These are phyloP conservation scores for Jamesozyma rosinii DNA, from an alignment of 805 yeast genomes.

Conservation along the genomic window DNA sequence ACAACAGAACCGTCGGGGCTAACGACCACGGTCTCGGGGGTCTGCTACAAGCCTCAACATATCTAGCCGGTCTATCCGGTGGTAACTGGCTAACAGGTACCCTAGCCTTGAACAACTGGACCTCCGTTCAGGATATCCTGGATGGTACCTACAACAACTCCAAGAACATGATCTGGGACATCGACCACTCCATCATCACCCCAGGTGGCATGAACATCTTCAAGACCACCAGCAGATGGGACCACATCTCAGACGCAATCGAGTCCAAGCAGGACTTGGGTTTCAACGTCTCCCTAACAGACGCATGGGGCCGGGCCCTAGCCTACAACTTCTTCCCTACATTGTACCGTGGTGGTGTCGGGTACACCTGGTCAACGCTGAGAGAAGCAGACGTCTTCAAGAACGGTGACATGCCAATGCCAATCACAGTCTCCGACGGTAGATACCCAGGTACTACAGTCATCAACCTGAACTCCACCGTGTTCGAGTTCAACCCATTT, in stretches of 20 bases:
- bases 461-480: constrained; percentile 58
- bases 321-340: constrained; percentile 65
- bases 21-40: constrained; percentile 61
- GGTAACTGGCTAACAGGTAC: constrained; percentile 78
- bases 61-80: constrained; percentile 72
- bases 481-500: constrained; percentile 53
- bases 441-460: constrained; percentile 53
- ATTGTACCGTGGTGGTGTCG: constrained; percentile 52
- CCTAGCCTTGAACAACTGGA: constrained; percentile 60
- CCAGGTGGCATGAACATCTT: constrained; percentile 57
- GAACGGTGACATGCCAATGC: constrained; percentile 62
- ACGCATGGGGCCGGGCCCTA: constrained; percentile 71
- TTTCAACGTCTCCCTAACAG: constrained; percentile 57
- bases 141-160: constrained; percentile 21
- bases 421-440: constrained; percentile 56
- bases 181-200: constrained; percentile 48
- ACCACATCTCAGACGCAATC: constrained; percentile 44
- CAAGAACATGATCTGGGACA: constrained; percentile 55
- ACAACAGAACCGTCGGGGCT: constrained; percentile 54
- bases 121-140: constrained; percentile 53
- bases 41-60: constrained; percentile 57
- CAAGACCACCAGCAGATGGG: constrained; percentile 44
- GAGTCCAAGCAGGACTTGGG: constrained; percentile 52
- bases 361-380: constrained; percentile 48
- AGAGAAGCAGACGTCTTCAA: constrained; percentile 52